Evolutionary conservation across 805 yeast species (phyloP), one percentile per base, ranked within the genome.

Genomic region (Saturnispora diversa): DNA sequence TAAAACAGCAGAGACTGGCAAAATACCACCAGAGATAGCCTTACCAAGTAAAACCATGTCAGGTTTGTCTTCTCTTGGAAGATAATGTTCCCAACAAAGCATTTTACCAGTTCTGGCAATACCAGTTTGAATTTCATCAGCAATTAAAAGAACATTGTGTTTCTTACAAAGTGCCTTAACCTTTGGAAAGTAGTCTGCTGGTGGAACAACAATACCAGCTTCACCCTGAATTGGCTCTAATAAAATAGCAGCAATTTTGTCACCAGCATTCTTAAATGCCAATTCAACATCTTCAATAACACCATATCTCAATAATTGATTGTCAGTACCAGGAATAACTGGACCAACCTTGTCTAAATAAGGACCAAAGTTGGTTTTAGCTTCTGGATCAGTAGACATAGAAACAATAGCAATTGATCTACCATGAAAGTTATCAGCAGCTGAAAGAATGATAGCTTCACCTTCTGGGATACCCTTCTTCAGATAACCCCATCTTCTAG

Each of bases 181-280:
- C 52, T 70, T 66, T 39, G 77, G 63, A 50, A 90, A 72, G 67
- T 88, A 90, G 53, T 75, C 94, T 37, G 60, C 65, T 50, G 92
- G 92, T 40, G 97, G 97, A 20, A 88, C 96, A 21, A 88, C 90
- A 50, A 90, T 90, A 52, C 97, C 97, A 25, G 97, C 97, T 63
- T 90, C 97, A 61, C 97, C 97, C 63, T 90, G 97, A 56, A 88
- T 88, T 47, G 97, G 97, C 66, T 90, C 97, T 52, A 90, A 75
- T 49, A 90, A 66, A 50, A 90, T 75, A 31, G 95, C 97, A 33
- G 95, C 94, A 49, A 90, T 77, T 59, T 77, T 80, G 60, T 84
- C 90, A 49, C 96, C 96, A 19, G 90, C 86, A 43, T 74, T 74
- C 49, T 71, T 67, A 54, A 88, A 78, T 2, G 94, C 95, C 51